A percentile compares a stretch with the other conserved stretches of the same genome.
Conservation (phyloP, 2,329 filamentous ascomycete genomes). For the Beauveria sp. region DNA sequence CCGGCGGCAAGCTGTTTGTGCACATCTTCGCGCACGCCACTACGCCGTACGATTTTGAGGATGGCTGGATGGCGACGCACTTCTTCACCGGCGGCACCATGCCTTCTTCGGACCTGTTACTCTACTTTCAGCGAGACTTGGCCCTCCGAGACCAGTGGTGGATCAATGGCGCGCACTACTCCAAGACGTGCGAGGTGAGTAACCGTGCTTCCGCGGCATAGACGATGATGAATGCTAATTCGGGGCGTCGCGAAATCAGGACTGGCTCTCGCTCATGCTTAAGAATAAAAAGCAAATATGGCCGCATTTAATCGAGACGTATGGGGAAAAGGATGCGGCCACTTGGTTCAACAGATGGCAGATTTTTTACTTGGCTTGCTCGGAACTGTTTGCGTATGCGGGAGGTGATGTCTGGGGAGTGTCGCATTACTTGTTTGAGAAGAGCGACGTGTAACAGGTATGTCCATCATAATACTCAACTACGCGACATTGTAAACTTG, state of each 20-base stretch:
- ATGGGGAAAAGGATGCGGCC: slow-evolving; percentile 49
- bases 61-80: slow-evolving; percentile 66
- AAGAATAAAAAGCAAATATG: slow-evolving; percentile 52
- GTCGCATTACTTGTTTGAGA: slow-evolving; percentile 59
- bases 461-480: background rate
- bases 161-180: slow-evolving; percentile 62
- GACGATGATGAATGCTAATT: background rate
- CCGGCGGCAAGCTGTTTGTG: slow-evolving; percentile 59
- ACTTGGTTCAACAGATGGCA: slow-evolving; percentile 66
- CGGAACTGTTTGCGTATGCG: slow-evolving; percentile 59
- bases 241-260: slow-evolving; percentile 23
- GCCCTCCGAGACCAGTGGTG: slow-evolving; percentile 59
- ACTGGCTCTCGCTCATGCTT: slow-evolving; percentile 56
- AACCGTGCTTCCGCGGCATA: background rate
- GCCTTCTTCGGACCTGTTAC: slow-evolving; percentile 58
- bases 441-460: slow-evolving; percentile 21
- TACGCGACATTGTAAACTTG: background rate
- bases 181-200: slow-evolving; percentile 58
- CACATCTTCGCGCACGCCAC: slow-evolving; percentile 59
- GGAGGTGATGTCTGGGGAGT: slow-evolving; percentile 63
- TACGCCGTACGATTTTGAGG: slow-evolving; percentile 63
- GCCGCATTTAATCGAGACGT: slow-evolving; percentile 57
- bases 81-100: slow-evolving; percentile 71
- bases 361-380: slow-evolving; percentile 65
- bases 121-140: slow-evolving; percentile 59